Evolutionary conservation across 2,329 filamentous ascomycete species (phyloP).

Genomic region (Nemania abortiva): DNA sequence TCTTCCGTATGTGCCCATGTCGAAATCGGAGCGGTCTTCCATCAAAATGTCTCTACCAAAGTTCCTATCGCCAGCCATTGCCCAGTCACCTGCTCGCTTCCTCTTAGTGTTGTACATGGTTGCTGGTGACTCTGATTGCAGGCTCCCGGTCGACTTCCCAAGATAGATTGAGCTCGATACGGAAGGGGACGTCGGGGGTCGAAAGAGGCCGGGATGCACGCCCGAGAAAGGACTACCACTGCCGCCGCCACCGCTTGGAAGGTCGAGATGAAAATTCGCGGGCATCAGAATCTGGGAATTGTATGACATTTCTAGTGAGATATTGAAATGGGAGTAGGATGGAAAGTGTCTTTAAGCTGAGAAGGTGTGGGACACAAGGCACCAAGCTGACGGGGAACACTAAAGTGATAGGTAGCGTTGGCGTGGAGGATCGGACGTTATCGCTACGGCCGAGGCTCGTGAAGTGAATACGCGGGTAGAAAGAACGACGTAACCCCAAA

Average conservation of each 20-base stretch:
- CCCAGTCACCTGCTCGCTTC: constrained; percentile 59
- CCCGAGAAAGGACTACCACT: constrained; percentile 46
- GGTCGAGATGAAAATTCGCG: constrained; percentile 52
- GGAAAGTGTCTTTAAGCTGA: neutral
- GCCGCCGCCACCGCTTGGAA: constrained; percentile 39
- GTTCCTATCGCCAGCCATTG: constrained; percentile 39
- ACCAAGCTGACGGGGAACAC: neutral
- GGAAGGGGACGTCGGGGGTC: constrained; percentile 59
- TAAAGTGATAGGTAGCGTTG: neutral
- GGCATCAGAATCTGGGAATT: constrained; percentile 53
- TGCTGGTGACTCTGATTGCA: constrained; percentile 54
- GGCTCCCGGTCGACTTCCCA: constrained; percentile 54
- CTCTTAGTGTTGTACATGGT: constrained; percentile 58
- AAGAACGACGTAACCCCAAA: neutral
- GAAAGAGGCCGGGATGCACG: constrained; percentile 61
- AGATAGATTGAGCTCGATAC: constrained; percentile 56
- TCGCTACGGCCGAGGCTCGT: neutral
- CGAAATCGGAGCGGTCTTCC: constrained; percentile 43
- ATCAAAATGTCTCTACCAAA: constrained; percentile 48
- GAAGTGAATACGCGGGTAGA: neutral
- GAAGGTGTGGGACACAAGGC: neutral
- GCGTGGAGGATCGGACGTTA: neutral
- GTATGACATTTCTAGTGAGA: constrained; percentile 41
- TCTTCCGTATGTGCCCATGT: constrained; percentile 38
- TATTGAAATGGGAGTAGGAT: neutral